These are phyloP conservation scores for Ogataea minuta DNA, from an alignment of 805 yeast genomes.

Conservation along the genomic window DNA sequence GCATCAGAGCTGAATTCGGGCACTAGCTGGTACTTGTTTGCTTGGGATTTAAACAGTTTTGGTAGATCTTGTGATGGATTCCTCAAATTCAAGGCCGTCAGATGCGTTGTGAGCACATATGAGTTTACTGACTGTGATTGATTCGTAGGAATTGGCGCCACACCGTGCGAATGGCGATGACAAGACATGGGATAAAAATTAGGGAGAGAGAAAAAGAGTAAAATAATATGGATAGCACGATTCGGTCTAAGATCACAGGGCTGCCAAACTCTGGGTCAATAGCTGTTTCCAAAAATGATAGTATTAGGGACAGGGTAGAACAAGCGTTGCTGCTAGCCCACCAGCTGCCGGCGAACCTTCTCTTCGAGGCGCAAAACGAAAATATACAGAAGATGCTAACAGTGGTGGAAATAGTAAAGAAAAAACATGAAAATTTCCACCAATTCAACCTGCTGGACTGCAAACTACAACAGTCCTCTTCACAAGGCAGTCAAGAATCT, in stretches of 20 bases:
- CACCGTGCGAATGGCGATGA: conserved; percentile 40
- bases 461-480: conserved; percentile 2
- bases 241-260: not conserved
- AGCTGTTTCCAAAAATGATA: conserved; percentile 23
- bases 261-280: conserved; percentile 18
- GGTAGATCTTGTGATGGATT: conserved; percentile 49
- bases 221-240: not conserved
- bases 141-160: conserved; percentile 70
- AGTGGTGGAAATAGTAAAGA: conserved; percentile 32
- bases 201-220: not conserved
- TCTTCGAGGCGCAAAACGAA: conserved; percentile 22
- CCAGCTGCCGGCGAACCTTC: conserved; percentile 11
- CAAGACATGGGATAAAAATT: conserved; percentile 5
- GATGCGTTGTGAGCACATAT: conserved; percentile 56
- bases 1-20: conserved; percentile 58
- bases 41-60: conserved; percentile 52
- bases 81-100: conserved; percentile 62
- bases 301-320: conserved; percentile 22
- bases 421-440: conserved; percentile 17
- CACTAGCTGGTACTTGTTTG: conserved; percentile 46
- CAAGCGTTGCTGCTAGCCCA: conserved; percentile 13
- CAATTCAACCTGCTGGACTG: conserved; percentile 30
- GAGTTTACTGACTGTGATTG: conserved; percentile 64
- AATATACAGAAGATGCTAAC: conserved; percentile 31
- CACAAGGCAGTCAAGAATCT: conserved; percentile 1